Percentiles rank a stretch among this genome's conserved stretches.
phyloP scores from a whole-genome alignment of 2,329 filamentous ascomycete species.

The Pseudogymnoascus sp. region DNA sequence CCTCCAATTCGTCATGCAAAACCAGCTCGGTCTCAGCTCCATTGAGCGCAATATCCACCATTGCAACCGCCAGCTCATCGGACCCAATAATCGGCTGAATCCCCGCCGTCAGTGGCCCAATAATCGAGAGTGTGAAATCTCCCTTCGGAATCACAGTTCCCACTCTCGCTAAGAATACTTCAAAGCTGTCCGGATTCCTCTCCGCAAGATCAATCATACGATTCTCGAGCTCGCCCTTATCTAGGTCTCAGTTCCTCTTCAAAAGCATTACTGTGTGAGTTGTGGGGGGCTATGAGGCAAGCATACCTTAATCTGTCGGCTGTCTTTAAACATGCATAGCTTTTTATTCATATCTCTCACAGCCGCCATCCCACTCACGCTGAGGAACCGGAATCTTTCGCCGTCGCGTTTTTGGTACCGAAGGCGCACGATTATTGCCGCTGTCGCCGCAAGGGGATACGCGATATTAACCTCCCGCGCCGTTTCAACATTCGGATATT shows the following conservation, averaged over 20 bases:
- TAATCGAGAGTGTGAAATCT: background rate
- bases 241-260: slow-evolving; percentile 9
- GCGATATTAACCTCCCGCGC: background rate
- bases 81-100: slow-evolving; percentile 13
- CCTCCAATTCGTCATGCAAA: background rate
- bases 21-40: background rate
- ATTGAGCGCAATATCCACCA: slow-evolving; percentile 16
- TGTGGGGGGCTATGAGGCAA: background rate
- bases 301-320: background rate
- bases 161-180: slow-evolving; percentile 9
- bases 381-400: background rate
- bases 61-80: slow-evolving; percentile 12
- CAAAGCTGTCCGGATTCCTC: slow-evolving; percentile 13
- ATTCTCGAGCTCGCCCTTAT: slow-evolving; percentile 3
- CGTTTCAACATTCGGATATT: background rate
- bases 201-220: slow-evolving; percentile 14
- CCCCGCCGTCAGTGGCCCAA: slow-evolving; percentile 8
- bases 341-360: background rate
- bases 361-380: background rate
- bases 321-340: background rate
- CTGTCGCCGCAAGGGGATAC: background rate
- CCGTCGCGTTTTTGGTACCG: background rate
- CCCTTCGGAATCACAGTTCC: slow-evolving; percentile 9
- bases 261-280: slow-evolving; percentile 11
- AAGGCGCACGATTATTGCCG: background rate